A percentile compares a stretch with the other conserved stretches of the same genome.
Conservation (phyloP, 305 asterid species). For the Fraxinus velutina region DNA sequence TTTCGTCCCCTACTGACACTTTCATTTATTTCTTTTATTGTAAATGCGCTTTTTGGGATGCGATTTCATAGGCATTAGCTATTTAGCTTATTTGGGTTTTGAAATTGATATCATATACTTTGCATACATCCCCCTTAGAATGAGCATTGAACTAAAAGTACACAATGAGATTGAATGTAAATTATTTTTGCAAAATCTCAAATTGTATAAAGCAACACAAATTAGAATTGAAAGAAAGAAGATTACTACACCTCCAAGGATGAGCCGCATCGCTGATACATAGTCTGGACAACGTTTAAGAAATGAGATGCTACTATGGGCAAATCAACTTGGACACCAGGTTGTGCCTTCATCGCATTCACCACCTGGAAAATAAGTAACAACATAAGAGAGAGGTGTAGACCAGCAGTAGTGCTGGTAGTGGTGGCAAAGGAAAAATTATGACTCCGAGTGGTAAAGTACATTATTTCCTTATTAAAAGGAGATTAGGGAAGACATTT, state of each 20-base stretch:
- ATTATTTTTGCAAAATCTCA: neutral
- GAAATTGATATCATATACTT: neutral
- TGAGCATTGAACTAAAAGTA: neutral
- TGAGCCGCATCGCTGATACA: conserved; percentile 79
- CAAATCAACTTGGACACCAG: conserved; percentile 59
- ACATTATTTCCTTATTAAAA: neutral
- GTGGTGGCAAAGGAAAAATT: neutral
- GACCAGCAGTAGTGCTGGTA: neutral
- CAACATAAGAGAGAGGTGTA: conserved; percentile 14
- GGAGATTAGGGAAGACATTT: neutral
- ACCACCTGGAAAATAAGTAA: conserved; percentile 48
- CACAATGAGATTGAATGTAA: neutral
- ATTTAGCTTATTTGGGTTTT: neutral
- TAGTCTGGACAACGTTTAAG: conserved; percentile 60
- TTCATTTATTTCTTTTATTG: neutral
- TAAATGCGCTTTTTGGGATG: neutral
- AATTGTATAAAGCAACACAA: neutral
- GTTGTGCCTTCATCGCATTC: conserved; percentile 79
- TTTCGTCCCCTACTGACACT: neutral
- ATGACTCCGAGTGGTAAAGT: neutral
- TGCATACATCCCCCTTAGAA: neutral
- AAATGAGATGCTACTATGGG: conserved; percentile 57
- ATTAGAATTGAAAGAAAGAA: conserved; percentile 10
- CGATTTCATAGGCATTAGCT: neutral
- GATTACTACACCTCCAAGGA: conserved; percentile 63